Percentiles rank a stretch among this genome's conserved stretches.
phyloP scores from a whole-genome alignment of 2,329 filamentous ascomycete species.

The Colletotrichum gloeosporioides region DNA sequence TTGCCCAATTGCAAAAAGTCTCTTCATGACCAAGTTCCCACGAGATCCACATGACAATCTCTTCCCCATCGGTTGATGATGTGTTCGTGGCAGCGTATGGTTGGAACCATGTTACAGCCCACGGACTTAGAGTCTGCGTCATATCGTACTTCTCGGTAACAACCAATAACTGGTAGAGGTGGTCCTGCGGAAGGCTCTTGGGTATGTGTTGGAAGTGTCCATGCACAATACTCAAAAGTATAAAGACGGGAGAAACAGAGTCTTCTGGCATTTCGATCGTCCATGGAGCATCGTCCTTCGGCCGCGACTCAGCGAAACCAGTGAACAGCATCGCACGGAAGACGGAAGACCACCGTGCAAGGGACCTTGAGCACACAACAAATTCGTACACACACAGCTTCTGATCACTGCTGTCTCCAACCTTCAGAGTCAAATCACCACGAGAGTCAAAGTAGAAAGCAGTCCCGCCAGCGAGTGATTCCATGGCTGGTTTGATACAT shows the following conservation, averaged over 20 bases:
- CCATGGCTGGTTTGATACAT: neutral
- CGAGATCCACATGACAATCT: neutral
- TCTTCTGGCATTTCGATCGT: neutral
- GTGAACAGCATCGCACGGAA: neutral
- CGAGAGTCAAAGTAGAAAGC: neutral
- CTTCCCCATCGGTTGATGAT: neutral
- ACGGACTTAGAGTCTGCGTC: neutral
- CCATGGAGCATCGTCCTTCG: neutral
- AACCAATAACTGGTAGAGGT: neutral
- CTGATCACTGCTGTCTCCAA: neutral
- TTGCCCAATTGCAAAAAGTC: fast-evolving
- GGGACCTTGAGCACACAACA: neutral
- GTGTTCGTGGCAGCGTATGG: neutral
- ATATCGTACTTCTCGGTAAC: neutral
- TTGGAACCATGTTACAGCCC: neutral
- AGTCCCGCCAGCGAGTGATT: neutral
- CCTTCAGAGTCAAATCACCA: neutral
- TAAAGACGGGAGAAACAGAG: neutral
- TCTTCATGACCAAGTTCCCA: neutral
- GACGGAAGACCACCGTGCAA: neutral
- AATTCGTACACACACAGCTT: neutral
- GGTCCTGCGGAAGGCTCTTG: neutral
- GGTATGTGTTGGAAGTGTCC: neutral
- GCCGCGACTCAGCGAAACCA: neutral
- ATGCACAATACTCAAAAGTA: neutral